Percentiles rank a stretch among this genome's conserved stretches.
Evolutionary conservation across 2,329 filamentous ascomycete genomes (phyloP).

Genomic region (Cercospora zeina): DNA sequence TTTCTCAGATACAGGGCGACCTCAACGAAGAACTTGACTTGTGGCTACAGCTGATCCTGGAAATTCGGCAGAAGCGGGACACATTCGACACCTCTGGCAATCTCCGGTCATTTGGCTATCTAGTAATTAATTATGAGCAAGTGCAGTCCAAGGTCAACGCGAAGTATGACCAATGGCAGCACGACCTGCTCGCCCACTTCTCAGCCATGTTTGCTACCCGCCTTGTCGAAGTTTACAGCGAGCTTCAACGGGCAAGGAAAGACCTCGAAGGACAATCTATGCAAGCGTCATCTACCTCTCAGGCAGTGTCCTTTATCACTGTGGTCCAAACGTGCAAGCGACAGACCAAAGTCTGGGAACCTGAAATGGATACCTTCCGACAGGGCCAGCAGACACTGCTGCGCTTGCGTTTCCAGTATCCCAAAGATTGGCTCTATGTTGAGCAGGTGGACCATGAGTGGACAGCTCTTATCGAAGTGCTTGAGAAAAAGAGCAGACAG

Average conservation of each 20-base stretch:
- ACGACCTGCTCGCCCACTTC: constrained; percentile 93
- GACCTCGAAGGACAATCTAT: constrained; percentile 90
- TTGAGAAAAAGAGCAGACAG: constrained; percentile 89
- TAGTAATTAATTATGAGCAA: constrained; percentile 96
- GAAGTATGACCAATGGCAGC: constrained; percentile 99
- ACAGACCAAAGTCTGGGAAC: constrained; percentile 90
- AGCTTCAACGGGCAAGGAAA: constrained; percentile 85
- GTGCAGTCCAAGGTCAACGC: constrained; percentile 98
- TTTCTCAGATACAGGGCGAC: constrained; percentile 89
- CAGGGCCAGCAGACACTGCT: constrained; percentile 91
- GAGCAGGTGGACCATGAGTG: constrained; percentile 97
- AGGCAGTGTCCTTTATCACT: constrained; percentile 97
- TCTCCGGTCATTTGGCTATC: constrained; percentile 86
- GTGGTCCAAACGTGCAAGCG: constrained; percentile 95
- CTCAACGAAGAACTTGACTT: constrained; percentile 87
- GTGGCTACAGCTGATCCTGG: constrained; percentile 94
- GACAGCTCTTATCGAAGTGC: constrained; percentile 87
- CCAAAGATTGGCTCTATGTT: constrained; percentile 89
- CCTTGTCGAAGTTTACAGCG: constrained; percentile 88
- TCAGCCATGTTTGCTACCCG: constrained; percentile 82
- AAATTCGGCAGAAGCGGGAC: constrained; percentile 90
- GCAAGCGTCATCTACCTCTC: constrained; percentile 90
- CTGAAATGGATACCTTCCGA: constrained; percentile 92
- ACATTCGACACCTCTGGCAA: constrained; percentile 98
- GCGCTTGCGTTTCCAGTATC: constrained; percentile 90